Evolutionary conservation across 805 yeast species (phyloP).

Genomic region (Jamesozyma spencerorum): DNA sequence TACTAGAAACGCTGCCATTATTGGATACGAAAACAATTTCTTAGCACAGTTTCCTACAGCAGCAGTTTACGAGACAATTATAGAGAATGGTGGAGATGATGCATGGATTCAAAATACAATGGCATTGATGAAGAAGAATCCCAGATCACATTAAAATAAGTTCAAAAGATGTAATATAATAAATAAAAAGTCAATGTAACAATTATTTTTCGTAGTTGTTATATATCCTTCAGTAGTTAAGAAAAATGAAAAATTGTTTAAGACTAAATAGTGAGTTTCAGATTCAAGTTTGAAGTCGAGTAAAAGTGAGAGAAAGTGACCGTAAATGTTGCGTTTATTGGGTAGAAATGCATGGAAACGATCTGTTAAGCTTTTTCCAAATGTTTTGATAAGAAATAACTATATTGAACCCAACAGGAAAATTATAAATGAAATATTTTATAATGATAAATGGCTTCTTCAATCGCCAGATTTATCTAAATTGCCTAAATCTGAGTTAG

Average conservation of each 20-base stretch:
- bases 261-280: too few species aligned
- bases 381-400: too few species aligned
- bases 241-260: too few species aligned
- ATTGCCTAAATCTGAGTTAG: slow-evolving; percentile 6
- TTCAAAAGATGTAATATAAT: too few species aligned
- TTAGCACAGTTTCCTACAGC: slow-evolving; percentile 26
- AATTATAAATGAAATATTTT: slow-evolving; percentile 1
- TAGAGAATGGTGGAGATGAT: slow-evolving; percentile 79
- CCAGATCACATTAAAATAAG: slow-evolving; percentile 51
- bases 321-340: too few species aligned
- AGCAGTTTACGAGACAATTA: slow-evolving; percentile 50
- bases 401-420: too few species aligned
- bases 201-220: too few species aligned
- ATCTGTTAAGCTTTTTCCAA: too few species aligned
- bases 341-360: too few species aligned
- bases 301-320: too few species aligned
- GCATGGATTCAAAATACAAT: slow-evolving; percentile 82
- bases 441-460: slow-evolving; percentile 5
- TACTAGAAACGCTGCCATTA: slow-evolving; percentile 83
- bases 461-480: slow-evolving; percentile 2
- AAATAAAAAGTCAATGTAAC: not conserved
- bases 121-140: slow-evolving; percentile 58
- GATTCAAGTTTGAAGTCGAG: too few species aligned
- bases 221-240: too few species aligned
- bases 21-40: slow-evolving; percentile 48